Evolutionary conservation across 192 early-diverging fungal species (phyloP), one percentile per base, ranked within the genome.

Genomic region (Backusella macrospora): DNA sequence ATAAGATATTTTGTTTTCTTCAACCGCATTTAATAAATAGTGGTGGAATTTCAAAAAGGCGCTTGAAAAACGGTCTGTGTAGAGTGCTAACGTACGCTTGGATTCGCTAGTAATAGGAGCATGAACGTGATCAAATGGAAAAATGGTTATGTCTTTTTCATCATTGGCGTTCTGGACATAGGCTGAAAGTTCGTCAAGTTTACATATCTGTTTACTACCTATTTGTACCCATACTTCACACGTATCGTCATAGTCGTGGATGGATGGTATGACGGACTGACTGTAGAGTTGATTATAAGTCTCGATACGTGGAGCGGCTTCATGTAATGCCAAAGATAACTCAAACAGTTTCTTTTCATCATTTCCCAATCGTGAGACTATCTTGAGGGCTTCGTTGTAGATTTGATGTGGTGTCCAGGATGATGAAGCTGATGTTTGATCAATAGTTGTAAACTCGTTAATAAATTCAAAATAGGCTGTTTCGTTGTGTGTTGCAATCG

Each of bases 231-330:
- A 94, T 13, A 87, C 85, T 18, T 80, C 77, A 64, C 93, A 92
- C 0, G 69, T 44, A 6, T 67, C 26, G 70, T 92, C 72, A 55
- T 89, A 91, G 16, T 73, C 78, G 16, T 77, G 40, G 39, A 89
- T 74, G 14, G 73, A 75, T 0, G 90, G 89, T 2, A 91, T 81
- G n/a, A 95, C 89, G 5, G 83, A 87, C 1, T 88, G 71, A n/a
- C 84, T 74, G 83, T 97, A 98, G 34, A 90, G 87, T 63, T 94
- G 93, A 78, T 96, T 92, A 70, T 91, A 88, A 0, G 96, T 89
- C 73, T 93, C 86, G 29, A 98, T 89, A n/a, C 84, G 85, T 0
- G 97, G 95, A 15, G 96, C 94, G 34, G 86, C 72, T 1, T 80
- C 81, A 46, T 92, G 93, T 26, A 92, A 75, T 4, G 95, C 78